phyloP scores from a whole-genome alignment of 306 rosid species.

The Malus fusca region DNA sequence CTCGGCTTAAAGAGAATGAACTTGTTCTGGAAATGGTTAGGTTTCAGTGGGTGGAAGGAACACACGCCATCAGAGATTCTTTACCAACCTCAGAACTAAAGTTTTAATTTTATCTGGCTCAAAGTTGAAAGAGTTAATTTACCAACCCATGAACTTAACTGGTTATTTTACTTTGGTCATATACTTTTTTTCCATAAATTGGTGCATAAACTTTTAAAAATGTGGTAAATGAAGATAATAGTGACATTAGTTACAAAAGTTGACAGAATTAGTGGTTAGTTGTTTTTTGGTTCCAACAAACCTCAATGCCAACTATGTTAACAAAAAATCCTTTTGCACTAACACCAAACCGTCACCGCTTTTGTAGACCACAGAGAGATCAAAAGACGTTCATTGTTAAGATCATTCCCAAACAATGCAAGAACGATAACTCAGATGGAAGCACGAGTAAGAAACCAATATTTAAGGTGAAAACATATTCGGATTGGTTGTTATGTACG shows the following conservation, averaged over 20 bases:
- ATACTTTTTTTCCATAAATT: too few species aligned
- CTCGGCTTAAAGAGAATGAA: not conserved
- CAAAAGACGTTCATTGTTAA: too few species aligned
- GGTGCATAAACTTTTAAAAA: not conserved
- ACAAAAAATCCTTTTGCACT: not conserved
- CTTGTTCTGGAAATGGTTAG: not conserved
- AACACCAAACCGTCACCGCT: not conserved
- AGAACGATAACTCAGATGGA: too few species aligned
- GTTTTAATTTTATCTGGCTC: not conserved
- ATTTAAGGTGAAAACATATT: too few species aligned
- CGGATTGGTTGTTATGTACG: too few species aligned
- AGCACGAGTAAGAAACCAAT: too few species aligned
- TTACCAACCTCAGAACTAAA: slow-evolving; percentile 9
- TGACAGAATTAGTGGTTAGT: too few species aligned
- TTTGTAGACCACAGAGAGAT: too few species aligned
- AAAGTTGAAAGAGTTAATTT: not conserved
- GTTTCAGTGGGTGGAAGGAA: not conserved
- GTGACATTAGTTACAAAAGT: not conserved
- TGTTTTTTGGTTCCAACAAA: not conserved
- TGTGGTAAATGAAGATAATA: not conserved
- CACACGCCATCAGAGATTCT: slow-evolving; percentile 31
- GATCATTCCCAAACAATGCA: too few species aligned
- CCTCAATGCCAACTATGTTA: not conserved
- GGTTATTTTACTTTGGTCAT: not conserved
- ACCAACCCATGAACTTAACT: not conserved